phyloP scores from a whole-genome alignment of 768 basidiomycete species.

The Boletus pseudo-olivaceus region DNA sequence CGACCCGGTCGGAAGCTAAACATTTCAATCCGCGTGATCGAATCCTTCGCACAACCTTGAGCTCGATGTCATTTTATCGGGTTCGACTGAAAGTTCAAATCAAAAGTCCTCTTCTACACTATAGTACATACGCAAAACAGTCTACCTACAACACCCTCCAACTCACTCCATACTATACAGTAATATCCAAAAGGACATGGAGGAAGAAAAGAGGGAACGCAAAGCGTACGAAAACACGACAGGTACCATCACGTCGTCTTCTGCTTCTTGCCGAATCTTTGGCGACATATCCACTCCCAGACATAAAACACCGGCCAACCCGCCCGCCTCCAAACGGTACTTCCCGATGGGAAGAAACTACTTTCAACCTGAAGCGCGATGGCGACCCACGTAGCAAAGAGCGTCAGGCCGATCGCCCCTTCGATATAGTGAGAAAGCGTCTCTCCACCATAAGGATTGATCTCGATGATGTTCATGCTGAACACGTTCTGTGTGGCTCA shows the following conservation, averaged over 20 bases:
- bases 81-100: too few species aligned
- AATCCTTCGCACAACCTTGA: too few species aligned
- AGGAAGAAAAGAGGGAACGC: too few species aligned
- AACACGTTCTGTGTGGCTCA: slow-evolving; percentile 41
- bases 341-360: slow-evolving; percentile 13
- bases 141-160: background rate
- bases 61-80: too few species aligned
- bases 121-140: background rate
- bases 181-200: background rate
- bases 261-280: background rate
- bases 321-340: slow-evolving; percentile 16
- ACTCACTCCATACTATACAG: background rate
- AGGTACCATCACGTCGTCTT: slow-evolving; percentile 9
- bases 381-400: slow-evolving; percentile 51
- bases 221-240: background rate
- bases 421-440: slow-evolving; percentile 40
- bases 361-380: slow-evolving; percentile 46
- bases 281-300: background rate
- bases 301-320: slow-evolving; percentile 21
- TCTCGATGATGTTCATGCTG: slow-evolving; percentile 53
- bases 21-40: too few species aligned
- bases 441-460: slow-evolving; percentile 28
- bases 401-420: slow-evolving; percentile 44
- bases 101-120: background rate
- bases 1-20: too few species aligned